Conservation (phyloP, 1,139 yeast genomes). For the Geotrichum cucujoidarum region DNA sequence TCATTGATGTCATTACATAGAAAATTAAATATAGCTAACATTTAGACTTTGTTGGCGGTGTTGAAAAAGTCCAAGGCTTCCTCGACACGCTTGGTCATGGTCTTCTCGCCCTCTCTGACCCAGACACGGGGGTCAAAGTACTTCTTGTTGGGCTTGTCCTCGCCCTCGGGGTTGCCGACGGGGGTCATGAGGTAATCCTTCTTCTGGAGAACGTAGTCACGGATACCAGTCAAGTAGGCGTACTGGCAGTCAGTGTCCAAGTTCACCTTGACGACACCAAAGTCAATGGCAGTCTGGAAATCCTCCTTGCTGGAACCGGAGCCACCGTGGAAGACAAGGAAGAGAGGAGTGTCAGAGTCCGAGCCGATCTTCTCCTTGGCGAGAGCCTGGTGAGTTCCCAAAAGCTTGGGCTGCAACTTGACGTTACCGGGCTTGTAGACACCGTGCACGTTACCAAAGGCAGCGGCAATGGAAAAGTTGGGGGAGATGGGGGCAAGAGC, state of each 20-base stretch:
- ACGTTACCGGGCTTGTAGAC: conserved; percentile 99
- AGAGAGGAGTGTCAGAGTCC: conserved; percentile 66
- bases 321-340: conserved; percentile 99
- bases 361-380: conserved; percentile 56
- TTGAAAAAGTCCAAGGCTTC: conserved; percentile 83
- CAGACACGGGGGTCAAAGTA: conserved; percentile 99
- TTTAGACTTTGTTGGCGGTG: conserved; percentile 30
- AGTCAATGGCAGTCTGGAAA: conserved; percentile 80
- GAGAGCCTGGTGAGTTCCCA: conserved; percentile 92
- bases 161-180: conserved; percentile 99
- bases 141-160: conserved; percentile 93
- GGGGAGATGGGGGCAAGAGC: conserved; percentile 89
- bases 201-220: conserved; percentile 92
- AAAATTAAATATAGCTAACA: too few relatives aligned
- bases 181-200: conserved; percentile 84
- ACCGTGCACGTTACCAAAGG: conserved; percentile 99
- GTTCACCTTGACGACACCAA: conserved; percentile 98
- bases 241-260: conserved; percentile 98
- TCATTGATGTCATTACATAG: too few relatives aligned
- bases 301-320: conserved; percentile 93
- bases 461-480: conserved; percentile 98
- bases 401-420: conserved; percentile 82
- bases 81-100: conserved; percentile 81
- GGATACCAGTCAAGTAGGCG: conserved; percentile 93
- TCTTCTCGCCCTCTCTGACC: conserved; percentile 99